Base-by-base conservation (phyloP, 768 basidiomycete species). In the Pleurotus citrinopileatus region DNA sequence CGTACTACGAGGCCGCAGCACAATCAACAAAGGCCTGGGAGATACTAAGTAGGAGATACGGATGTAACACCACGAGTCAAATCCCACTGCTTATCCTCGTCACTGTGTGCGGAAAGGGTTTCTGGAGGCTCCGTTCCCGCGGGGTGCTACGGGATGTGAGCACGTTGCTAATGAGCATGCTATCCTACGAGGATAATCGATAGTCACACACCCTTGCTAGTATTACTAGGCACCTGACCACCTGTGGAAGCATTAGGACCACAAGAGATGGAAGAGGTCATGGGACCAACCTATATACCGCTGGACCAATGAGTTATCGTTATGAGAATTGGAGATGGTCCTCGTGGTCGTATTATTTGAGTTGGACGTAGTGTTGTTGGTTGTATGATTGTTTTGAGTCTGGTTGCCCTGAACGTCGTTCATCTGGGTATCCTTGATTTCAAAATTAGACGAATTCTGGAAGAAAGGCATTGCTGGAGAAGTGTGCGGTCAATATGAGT, bases 401-500 rank as follows among this genome's bases (percentile, higher is more conserved):
- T 50, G 34, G 22, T 50, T 50, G 12, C 48, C 48, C 2, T 32
- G 10, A 23, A 50, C 19, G 19, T 50, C 48, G n/a, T 50, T 50
- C 48, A 50, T 50, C 32, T 32, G 20, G 34, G 48, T 22, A 23
- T 37, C 32, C 13, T 34, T 50, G 8, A 50, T 36, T 17, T 23
- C 22, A 23, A 50, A 50, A 23, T 50, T n/a, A 10, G 48, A 19
- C 9, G 48, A 15, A 23, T 34, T 36, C 7, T 9, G 3, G 32
- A 50, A 50, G 48, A 50, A 56, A 29, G 28, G 27, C 44, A 1
- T 1, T 64, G 60, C 62, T 52, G 38, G 71, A 58, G 73, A 66
- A 70, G 7, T 34, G 32, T n/a, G n/a, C n/a, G 44, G 58, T 58
- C 0, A 67, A 63, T 9, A 8, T 0, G 10, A 61, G 61, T 22